Conservation (phyloP, 345 rosid genomes). For the Melaleuca alternifolia region DNA sequence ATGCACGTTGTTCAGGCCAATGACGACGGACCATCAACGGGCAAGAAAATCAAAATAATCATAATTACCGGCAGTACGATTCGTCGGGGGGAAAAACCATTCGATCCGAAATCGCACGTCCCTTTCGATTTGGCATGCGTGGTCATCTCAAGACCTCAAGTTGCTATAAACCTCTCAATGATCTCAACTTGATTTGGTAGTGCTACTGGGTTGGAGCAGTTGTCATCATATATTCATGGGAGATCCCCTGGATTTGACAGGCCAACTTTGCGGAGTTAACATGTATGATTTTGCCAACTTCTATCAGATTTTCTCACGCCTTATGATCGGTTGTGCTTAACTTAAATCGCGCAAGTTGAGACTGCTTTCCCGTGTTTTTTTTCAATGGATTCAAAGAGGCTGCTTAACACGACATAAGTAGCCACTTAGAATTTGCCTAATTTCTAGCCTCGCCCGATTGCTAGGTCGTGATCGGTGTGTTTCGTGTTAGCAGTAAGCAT, state of each 20-base stretch:
- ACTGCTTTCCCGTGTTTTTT: not conserved
- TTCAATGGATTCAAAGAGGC: not conserved
- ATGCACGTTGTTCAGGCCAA: not conserved
- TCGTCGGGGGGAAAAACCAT: not conserved
- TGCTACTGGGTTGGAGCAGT: not conserved
- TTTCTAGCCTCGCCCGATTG: not conserved
- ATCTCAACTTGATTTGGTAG: not conserved
- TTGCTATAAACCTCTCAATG: not conserved
- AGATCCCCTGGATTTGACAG: not conserved
- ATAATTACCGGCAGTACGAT: not conserved
- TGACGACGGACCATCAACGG: not conserved
- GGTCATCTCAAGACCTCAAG: not conserved
- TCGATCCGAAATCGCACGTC: not conserved
- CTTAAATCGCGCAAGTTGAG: not conserved
- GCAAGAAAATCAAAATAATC: not conserved
- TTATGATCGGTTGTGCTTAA: not conserved
- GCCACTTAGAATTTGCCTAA: not conserved
- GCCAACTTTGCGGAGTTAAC: not conserved
- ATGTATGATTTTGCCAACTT: not conserved
- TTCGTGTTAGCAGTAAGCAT: not conserved
- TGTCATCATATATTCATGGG: not conserved
- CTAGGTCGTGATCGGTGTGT: not conserved
- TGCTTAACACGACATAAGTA: not conserved
- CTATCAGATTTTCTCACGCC: not conserved
- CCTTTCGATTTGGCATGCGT: not conserved